Base-by-base conservation (phyloP, 805 yeast genomes). In the Cyberlindnera euphorbiae region DNA sequence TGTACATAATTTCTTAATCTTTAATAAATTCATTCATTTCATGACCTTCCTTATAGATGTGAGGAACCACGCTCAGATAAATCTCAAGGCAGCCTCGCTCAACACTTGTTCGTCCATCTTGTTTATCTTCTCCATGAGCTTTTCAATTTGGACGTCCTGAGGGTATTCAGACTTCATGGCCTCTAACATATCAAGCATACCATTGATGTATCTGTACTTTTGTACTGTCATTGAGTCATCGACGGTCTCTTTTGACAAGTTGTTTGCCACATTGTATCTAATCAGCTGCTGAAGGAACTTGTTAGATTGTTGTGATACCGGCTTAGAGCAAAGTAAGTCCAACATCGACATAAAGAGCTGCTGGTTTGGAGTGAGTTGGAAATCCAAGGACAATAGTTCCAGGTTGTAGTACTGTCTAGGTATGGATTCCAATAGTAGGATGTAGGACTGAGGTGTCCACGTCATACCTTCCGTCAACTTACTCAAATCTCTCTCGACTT, bases 81-180 rank as follows among this genome's bases (percentile, higher is more conserved):
- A 44, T 15, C 39, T 44, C 13, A 44, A 24, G 4, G 36, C 47
- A 3, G 45, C 38, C 32, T 44, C 47, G 27, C 34, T 30, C 11
- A 30, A 21, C 12, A 43, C 35, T 4, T 29, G 39, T 5, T 38
- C 47, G 15, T 44, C 81, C 77, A 75, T 38, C 53, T 37, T 36
- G 17, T 44, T 42, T 3, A 41, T 26, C n/a, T 30, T 19, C 14
- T 18, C 12, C 4, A 39, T 21, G 28, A 46, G 21, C 12, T 30
- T 24, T 1, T 24, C 33, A 11, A 22, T 23, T 13, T 17, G 31
- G 3, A 5, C 8, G 17, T 38, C 46, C 4, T 34, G 13, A 19
- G 22, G 22, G 17, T 32, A 37, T 16, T 39, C 41, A 21, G 9
- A 9, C 13, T 34, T 18, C 26, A 47, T 17, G 4, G 28, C 30